Base-by-base conservation (phyloP, 441 rosid genomes). In the Gossypium trilobum region DNA sequence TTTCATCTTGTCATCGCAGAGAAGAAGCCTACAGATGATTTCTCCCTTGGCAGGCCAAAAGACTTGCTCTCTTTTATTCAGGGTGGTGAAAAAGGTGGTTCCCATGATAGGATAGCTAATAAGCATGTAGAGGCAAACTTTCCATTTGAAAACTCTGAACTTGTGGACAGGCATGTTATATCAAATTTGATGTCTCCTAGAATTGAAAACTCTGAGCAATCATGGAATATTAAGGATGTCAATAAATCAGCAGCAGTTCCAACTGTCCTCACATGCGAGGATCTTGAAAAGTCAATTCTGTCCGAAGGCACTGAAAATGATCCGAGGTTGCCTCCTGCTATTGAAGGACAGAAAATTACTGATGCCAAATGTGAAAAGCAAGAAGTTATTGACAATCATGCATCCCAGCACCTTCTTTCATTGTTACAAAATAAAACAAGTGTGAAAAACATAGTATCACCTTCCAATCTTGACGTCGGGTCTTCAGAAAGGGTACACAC, bases 261-360 rank as follows among this genome's bases (percentile, higher is more conserved):
- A 39, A 78, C 96, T 77, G 90, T 95, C 72, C 97, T 95, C 78
- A 95, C 99, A 62, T 95, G 99, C 72, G 99, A 91, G 87, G 99
- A 95, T 83, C 97, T 95, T 72, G 99, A 95, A 81, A 96, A 88
- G 78, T 86, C 99, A 72, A 90, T 95, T 74, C 77, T 95, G 72
- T 91, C 93, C 13, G 92, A 83, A 86, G 82, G 84, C 50, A 65
- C 81, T 68, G 89, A 79, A 56, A 82, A 74, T 73, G 75, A 82
- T 79, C 80, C 82, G 16, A 75, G 79, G 54, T 75, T 74, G 79
- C 81, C 56, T 19, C 80, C 82, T 61, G 75, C 80, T 71, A 72
- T 61, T 33, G 80, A 71, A 75, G 82, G 74, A 56, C 77, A 63
- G 82, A 83, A 78, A 72, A 69, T 67, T 72, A 29, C 76, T 61